Evolutionary conservation across 768 basidiomycete species (phyloP).

Genomic region (Serpula lacrymans): DNA sequence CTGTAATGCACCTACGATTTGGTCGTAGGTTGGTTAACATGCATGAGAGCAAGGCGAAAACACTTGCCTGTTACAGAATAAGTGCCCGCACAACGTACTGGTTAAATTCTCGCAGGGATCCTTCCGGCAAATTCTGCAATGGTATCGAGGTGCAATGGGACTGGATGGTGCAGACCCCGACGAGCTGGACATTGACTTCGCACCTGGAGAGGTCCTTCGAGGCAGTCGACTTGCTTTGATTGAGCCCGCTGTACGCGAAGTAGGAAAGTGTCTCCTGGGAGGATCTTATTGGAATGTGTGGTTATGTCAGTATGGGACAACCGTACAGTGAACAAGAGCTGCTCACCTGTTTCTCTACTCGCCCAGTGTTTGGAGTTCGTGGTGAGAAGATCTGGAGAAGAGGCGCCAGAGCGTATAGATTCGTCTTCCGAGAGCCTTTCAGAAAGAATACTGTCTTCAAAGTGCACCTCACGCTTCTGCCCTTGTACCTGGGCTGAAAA

Average conservation of each 20-base stretch:
- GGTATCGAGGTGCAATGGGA: constrained; percentile 23
- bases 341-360: too few relatives aligned
- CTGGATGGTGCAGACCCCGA: constrained; percentile 3
- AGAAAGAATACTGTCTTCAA: constrained; percentile 29
- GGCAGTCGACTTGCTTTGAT: too few relatives aligned
- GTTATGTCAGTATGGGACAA: too few relatives aligned
- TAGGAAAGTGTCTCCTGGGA: too few relatives aligned
- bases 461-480: constrained; percentile 30
- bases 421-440: constrained; percentile 26
- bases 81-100: constrained; percentile 61
- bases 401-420: constrained; percentile 24
- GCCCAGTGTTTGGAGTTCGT: too few relatives aligned
- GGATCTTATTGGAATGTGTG: too few relatives aligned
- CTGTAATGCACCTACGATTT: constrained; percentile 51
- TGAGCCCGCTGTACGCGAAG: too few relatives aligned
- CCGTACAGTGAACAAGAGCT: too few relatives aligned
- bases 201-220: too few relatives aligned
- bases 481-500: constrained; percentile 22
- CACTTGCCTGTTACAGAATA: constrained; percentile 55
- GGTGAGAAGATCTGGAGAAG: constrained; percentile 25
- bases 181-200: too few relatives aligned
- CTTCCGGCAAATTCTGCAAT: constrained; percentile 49
- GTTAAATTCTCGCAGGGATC: constrained; percentile 53
- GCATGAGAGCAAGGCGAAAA: too few relatives aligned
- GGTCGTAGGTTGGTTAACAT: too few relatives aligned